These are phyloP conservation scores for Aspergillus brasiliensis DNA, from an alignment of 2,329 filamentous ascomycete genomes.

Conservation along the genomic window DNA sequence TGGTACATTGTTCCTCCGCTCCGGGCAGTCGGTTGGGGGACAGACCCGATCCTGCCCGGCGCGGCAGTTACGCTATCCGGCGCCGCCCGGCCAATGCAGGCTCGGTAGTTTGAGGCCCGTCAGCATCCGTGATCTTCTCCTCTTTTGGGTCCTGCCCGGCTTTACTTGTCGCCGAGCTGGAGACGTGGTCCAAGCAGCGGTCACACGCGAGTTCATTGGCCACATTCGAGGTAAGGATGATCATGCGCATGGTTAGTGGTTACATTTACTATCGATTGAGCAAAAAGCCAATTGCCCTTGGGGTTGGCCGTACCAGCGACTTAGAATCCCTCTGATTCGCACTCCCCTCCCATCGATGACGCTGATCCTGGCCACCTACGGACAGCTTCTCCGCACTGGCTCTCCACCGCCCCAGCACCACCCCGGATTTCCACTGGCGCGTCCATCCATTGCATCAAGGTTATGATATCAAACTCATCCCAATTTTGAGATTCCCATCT, in stretches of 20 bases:
- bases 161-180: not conserved
- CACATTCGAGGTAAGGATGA: not conserved
- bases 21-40: not conserved
- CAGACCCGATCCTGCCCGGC: not conserved
- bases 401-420: not conserved
- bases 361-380: not conserved
- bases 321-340: no score
- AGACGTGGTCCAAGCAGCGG: not conserved
- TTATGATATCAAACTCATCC: not conserved
- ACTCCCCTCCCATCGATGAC: not conserved
- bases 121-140: not conserved
- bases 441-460: not conserved
- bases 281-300: not conserved
- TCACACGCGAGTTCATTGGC: not conserved
- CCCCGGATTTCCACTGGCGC: not conserved
- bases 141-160: not conserved
- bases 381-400: not conserved
- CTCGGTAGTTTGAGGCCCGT: not conserved
- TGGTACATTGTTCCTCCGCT: not conserved
- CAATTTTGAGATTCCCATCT: not conserved
- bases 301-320: no score
- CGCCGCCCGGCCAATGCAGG: not conserved
- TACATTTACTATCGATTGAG: not conserved
- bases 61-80: not conserved
- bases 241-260: not conserved